phyloP scores from a whole-genome alignment of 192 early-diverging fungal species.

The Linderina pennispora region DNA sequence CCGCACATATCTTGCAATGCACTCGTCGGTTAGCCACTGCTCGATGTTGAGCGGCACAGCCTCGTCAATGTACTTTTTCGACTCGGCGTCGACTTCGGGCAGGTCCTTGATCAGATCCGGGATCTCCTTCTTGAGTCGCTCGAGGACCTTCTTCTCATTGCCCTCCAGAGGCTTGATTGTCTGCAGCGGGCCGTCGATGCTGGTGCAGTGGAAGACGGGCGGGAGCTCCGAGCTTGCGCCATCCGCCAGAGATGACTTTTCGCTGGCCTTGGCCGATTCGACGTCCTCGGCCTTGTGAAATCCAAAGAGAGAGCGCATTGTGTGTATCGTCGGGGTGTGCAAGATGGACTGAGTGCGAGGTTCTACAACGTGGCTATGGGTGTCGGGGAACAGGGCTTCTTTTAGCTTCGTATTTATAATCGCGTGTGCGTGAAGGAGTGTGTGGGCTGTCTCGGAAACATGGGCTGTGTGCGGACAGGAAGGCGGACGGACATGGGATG shows the following conservation, averaged over 20 bases:
- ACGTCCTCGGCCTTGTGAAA: constrained; percentile 25
- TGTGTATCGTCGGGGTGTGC: background rate
- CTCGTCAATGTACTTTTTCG: constrained; percentile 21
- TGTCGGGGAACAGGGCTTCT: too few relatives aligned
- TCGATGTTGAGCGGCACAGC: constrained; percentile 38
- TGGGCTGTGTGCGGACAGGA: too few relatives aligned
- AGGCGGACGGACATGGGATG: too few relatives aligned
- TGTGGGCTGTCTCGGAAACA: too few relatives aligned
- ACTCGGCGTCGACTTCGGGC: constrained; percentile 21
- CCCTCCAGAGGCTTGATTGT: constrained; percentile 27
- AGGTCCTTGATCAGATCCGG: constrained; percentile 39
- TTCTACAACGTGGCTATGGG: too few relatives aligned
- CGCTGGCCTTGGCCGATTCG: constrained; percentile 11
- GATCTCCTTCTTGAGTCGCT: constrained; percentile 28
- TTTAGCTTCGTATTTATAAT: too few relatives aligned
- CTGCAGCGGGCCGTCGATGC: constrained; percentile 13
- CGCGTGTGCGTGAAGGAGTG: too few relatives aligned
- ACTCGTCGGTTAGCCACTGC: constrained; percentile 49
- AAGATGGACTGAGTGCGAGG: too few relatives aligned
- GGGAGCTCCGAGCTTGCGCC: constrained; percentile 2
- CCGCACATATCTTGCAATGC: constrained; percentile 63
- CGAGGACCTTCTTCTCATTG: constrained; percentile 31
- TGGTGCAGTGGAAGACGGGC: constrained; percentile 17
- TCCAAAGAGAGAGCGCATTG: constrained; percentile 41
- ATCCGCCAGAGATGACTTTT: constrained; percentile 13